Evolutionary conservation across 306 rosid genomes (phyloP).

Genomic region (Quercus gilva): DNA sequence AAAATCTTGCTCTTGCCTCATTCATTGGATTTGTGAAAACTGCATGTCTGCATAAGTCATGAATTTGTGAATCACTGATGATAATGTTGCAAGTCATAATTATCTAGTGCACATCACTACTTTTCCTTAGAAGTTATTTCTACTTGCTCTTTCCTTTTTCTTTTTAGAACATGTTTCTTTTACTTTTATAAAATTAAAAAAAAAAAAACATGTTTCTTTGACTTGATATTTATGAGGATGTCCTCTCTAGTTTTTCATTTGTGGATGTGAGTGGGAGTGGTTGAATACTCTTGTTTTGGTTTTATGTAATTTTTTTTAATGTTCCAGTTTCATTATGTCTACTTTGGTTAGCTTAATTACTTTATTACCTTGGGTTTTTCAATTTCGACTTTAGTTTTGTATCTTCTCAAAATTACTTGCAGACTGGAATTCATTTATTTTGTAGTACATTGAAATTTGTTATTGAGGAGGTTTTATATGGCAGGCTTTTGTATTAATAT

Average conservation of each 20-base stretch:
- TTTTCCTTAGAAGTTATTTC: neutral
- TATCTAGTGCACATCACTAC: neutral
- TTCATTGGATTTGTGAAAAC: neutral
- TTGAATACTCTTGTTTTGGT: neutral
- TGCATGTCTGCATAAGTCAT: neutral
- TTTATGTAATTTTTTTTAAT: neutral
- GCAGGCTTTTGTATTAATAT: conserved; percentile 2
- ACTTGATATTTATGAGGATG: too few relatives aligned
- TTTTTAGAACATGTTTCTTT: neutral
- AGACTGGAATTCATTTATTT: neutral
- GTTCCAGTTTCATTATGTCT: neutral
- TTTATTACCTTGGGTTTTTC: neutral
- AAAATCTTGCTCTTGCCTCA: neutral
- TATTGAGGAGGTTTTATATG: neutral
- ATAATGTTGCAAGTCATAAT: neutral
- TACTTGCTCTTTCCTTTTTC: neutral
- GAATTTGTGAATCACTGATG: neutral
- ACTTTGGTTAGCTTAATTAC: neutral
- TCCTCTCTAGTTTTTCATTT: neutral
- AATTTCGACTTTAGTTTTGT: neutral
- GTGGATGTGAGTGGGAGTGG: too few relatives aligned
- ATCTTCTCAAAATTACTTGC: neutral
- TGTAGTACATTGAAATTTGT: neutral
- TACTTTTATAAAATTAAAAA: too few relatives aligned
- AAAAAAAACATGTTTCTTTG: neutral